Percentiles rank a stretch among this genome's conserved stretches.
phyloP scores from a whole-genome alignment of 2,329 filamentous ascomycete species.

The Parastagonospora nodorum region DNA sequence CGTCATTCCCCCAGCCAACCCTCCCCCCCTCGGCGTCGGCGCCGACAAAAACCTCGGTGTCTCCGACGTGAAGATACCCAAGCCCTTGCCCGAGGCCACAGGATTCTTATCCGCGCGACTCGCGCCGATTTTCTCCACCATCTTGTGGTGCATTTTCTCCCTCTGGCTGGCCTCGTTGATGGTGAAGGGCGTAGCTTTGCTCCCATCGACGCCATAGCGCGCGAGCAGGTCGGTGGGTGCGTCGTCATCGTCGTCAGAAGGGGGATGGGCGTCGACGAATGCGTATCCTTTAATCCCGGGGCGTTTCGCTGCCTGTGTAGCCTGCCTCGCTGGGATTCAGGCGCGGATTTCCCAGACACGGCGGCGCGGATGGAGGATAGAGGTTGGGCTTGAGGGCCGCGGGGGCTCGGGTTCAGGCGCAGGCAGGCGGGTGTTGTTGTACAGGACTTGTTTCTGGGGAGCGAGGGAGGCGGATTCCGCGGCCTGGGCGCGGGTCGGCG shows the following conservation, averaged over 20 bases:
- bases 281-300: constrained; percentile 90
- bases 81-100: constrained; percentile 18
- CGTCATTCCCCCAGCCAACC: constrained; percentile 56
- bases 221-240: constrained; percentile 50
- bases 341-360: constrained; percentile 73
- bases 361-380: constrained; percentile 82
- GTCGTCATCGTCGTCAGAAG: constrained; percentile 49
- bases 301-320: constrained; percentile 74
- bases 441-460: constrained; percentile 75
- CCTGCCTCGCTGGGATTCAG: constrained; percentile 66
- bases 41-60: constrained; percentile 71
- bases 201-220: constrained; percentile 46
- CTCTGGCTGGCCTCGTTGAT: constrained; percentile 75
- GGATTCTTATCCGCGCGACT: constrained; percentile 11
- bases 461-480: constrained; percentile 74
- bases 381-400: constrained; percentile 79
- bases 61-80: constrained; percentile 39
- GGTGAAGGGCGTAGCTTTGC: constrained; percentile 63
- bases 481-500: constrained; percentile 66
- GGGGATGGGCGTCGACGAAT: constrained; percentile 92
- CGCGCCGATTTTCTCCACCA: constrained; percentile 53
- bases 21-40: constrained; percentile 73
- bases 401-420: constrained; percentile 44
- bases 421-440: constrained; percentile 82
- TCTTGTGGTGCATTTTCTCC: constrained; percentile 78